These are phyloP conservation scores for Fremontodendron californicum DNA, from an alignment of 345 rosid genomes.

Conservation along the genomic window DNA sequence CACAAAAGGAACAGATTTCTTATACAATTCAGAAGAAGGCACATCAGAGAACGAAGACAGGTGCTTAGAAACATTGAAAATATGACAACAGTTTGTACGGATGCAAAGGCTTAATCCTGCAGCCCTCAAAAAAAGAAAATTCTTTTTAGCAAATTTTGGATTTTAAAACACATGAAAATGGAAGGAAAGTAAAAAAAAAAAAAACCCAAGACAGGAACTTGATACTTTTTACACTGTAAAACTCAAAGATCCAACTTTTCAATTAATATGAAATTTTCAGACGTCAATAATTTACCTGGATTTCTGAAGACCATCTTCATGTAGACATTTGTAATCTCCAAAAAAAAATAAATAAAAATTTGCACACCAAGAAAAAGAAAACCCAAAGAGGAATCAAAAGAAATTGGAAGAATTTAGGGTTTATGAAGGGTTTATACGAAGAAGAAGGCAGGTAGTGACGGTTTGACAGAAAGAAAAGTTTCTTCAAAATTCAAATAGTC, in stretches of 20 bases:
- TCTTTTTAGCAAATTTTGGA: neutral
- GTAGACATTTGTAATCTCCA: neutral
- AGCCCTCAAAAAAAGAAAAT: conserved; percentile 5
- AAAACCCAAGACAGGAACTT: neutral
- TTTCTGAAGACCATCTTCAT: conserved; percentile 10
- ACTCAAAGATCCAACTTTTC: neutral
- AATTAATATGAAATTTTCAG: neutral
- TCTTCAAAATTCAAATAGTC: neutral
- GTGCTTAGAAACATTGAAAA: conserved; percentile 25
- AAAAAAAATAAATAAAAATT: neutral
- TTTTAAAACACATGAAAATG: neutral
- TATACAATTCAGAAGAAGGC: conserved; percentile 25
- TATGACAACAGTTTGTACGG: conserved; percentile 16
- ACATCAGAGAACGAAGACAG: conserved; percentile 36
- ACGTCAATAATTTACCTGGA: conserved; percentile 4
- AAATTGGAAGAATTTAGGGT: neutral
- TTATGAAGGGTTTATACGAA: neutral
- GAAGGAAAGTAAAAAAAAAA: too few species aligned
- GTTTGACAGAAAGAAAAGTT: neutral
- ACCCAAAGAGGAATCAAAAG: neutral
- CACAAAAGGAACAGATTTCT: conserved; percentile 22
- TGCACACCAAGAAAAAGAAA: neutral
- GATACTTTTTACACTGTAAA: neutral
- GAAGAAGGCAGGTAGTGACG: neutral
- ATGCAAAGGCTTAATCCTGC: conserved; percentile 33